Conservation (phyloP, 225 moss, liverwort and hornwort genomes). For the Marchantia paleacea region DNA sequence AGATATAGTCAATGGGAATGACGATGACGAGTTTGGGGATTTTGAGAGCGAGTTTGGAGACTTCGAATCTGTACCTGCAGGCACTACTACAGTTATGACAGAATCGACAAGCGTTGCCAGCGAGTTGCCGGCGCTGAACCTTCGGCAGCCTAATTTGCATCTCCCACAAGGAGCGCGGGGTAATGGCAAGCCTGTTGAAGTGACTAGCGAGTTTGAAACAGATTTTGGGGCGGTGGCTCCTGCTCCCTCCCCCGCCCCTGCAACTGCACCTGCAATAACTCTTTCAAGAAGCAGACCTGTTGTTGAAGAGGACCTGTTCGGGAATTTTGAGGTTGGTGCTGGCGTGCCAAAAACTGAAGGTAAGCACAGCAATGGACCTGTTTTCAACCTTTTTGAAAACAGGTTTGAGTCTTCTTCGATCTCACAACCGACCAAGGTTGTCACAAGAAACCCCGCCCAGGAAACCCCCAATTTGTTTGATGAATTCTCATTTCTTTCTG, state of each 20-base stretch:
- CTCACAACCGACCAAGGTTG: background rate
- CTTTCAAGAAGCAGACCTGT: background rate
- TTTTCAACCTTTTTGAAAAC: slow-evolving; percentile 7
- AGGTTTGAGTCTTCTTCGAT: slow-evolving; percentile 5
- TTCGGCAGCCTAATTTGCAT: background rate
- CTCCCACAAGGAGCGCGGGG: background rate
- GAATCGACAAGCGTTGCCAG: background rate
- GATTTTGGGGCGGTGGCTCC: slow-evolving; percentile 18
- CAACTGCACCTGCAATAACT: background rate
- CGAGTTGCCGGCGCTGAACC: background rate
- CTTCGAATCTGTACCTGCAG: slow-evolving; percentile 29
- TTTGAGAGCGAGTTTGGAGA: slow-evolving; percentile 32
- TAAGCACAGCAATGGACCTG: slow-evolving; percentile 1
- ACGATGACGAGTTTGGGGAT: slow-evolving; percentile 25
- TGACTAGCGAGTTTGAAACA: slow-evolving; percentile 11
- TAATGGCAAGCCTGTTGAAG: background rate
- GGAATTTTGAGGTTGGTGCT: slow-evolving; percentile 4
- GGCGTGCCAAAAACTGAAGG: slow-evolving; percentile 8
- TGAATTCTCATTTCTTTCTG: slow-evolving; percentile 14
- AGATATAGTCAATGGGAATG: background rate
- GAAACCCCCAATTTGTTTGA: background rate
- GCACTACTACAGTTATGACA: background rate
- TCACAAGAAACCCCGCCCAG: background rate
- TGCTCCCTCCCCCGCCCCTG: background rate
- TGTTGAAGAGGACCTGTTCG: slow-evolving; percentile 5